Evolutionary conservation across 345 rosid genomes (phyloP), one percentile per base, ranked within the genome.

Genomic region (Syzygium aromaticum): DNA sequence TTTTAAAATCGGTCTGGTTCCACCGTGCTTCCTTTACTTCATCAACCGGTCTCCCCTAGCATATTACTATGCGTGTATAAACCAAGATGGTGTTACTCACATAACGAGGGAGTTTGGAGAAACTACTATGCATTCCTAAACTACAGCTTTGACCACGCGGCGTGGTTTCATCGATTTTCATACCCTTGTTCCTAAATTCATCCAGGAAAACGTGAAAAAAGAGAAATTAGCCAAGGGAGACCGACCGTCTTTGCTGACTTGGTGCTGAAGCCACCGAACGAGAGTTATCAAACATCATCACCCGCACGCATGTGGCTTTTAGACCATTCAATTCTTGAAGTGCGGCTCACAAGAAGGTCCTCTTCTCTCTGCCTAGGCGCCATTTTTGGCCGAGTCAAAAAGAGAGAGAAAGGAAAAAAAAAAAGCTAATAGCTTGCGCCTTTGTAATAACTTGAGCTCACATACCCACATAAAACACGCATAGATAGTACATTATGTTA

Each of bases 341-440:
- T 84, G 77, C 88, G 87, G 91, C 93, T 86, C 22, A 87, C 87
- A 87, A 85, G 85, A 86, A 51, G 57, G 1, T 54, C 46, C 78
- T 19, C 28, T 3, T 5, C 84, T 64, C 43, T 43, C 77, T 64
- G 77, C 80, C 14, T 38, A 19, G 80, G 49, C 91, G 89, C 87
- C 63, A 54, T 84, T 52, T 84, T 84, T 52, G 46, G 54, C 59
- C 59, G 38, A 30, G 86, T 52, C 86, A 40, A 84, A 52, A 33
- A 73, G 46, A 19, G 49, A 40, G 80, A 33, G 49, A 38, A 9
- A 64, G 22, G 40, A 11, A 2, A 19, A 4, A 33, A 33, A 33
- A 40, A 33, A 33, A 8, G 7, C 8, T 73, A 4, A 54, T 8
- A 19, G 13, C 49, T 33, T 33, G 80, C 80, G 21, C 46, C 25